A percentile compares a stretch with the other conserved stretches of the same genome.
These are phyloP conservation scores for Dujonia santamariae DNA, from an alignment of 1,139 yeast species.

Conservation along the genomic window DNA sequence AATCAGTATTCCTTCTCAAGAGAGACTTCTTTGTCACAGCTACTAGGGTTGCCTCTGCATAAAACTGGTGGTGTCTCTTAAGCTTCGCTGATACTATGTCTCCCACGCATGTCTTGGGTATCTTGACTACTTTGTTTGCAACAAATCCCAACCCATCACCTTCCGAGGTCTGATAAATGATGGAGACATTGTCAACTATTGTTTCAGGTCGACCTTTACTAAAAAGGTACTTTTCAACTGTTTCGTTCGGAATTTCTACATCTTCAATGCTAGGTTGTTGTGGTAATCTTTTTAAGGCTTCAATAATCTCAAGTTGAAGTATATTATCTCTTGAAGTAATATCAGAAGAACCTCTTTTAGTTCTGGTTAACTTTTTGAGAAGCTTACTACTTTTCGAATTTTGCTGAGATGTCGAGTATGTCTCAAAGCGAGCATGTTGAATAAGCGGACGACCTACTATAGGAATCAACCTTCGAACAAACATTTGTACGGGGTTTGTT, in stretches of 20 bases:
- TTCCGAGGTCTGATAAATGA: conserved; percentile 28
- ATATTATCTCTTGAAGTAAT: conserved; percentile 24
- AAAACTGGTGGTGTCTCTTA: conserved; percentile 26
- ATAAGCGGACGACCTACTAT: too few species aligned
- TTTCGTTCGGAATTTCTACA: conserved; percentile 20
- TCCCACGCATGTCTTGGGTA: conserved; percentile 41
- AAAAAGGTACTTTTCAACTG: conserved; percentile 27
- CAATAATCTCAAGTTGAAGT: conserved; percentile 22
- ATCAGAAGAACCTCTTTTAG: conserved; percentile 30
- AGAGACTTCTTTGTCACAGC: conserved; percentile 16
- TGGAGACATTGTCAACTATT: conserved; percentile 19
- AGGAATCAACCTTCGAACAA: too few species aligned
- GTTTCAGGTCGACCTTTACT: conserved; percentile 20
- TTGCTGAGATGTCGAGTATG: too few species aligned
- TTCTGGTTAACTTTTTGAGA: conserved; percentile 5
- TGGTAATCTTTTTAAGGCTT: conserved; percentile 15
- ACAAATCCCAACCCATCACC: conserved; percentile 41
- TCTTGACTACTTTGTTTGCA: conserved; percentile 25
- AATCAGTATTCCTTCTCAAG: conserved; percentile 23
- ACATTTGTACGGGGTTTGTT: too few species aligned
- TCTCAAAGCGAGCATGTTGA: too few species aligned
- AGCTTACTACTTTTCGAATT: too few species aligned
- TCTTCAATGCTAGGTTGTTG: conserved; percentile 13
- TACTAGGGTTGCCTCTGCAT: conserved; percentile 30
- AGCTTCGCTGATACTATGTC: conserved; percentile 31